phyloP scores from a whole-genome alignment of 192 early-diverging fungal species.

The Chytriomyces sp. region DNA sequence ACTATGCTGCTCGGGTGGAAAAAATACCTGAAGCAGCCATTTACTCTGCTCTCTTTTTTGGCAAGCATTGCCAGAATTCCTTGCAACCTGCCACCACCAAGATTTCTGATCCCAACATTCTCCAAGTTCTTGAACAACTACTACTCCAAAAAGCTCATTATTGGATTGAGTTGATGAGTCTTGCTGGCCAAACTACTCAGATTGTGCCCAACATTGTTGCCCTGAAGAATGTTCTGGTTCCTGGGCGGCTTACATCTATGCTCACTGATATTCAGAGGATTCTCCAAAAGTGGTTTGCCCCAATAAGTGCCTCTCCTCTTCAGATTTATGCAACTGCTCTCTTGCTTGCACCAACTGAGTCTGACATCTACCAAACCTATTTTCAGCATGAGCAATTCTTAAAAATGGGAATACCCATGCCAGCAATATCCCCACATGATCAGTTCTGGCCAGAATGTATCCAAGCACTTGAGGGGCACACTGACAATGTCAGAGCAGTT shows the following conservation, averaged over 20 bases:
- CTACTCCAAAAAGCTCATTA: neutral
- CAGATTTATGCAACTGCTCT: neutral
- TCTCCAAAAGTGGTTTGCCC: neutral
- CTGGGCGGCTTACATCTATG: neutral
- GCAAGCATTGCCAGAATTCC: neutral
- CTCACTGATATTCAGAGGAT: neutral
- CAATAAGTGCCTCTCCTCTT: neutral
- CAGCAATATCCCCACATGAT: too few relatives aligned
- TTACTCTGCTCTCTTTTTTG: neutral
- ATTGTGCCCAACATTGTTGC: neutral
- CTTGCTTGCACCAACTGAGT: neutral
- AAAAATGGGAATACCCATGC: too few relatives aligned
- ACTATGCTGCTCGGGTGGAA: neutral
- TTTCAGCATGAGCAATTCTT: too few relatives aligned
- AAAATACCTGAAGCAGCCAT: neutral
- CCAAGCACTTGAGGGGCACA: constrained; percentile 29
- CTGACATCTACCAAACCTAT: neutral
- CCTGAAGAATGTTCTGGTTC: neutral
- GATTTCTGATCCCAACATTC: neutral
- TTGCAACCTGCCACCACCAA: neutral
- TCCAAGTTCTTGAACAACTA: neutral
- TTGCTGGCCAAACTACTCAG: neutral
- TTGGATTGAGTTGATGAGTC: constrained; percentile 1
- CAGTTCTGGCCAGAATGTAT: too few relatives aligned
- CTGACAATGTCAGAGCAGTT: constrained; percentile 17